Evolutionary conservation across 2,329 filamentous ascomycete species (phyloP).

Genomic region (Pyricularia pennisetigena): DNA sequence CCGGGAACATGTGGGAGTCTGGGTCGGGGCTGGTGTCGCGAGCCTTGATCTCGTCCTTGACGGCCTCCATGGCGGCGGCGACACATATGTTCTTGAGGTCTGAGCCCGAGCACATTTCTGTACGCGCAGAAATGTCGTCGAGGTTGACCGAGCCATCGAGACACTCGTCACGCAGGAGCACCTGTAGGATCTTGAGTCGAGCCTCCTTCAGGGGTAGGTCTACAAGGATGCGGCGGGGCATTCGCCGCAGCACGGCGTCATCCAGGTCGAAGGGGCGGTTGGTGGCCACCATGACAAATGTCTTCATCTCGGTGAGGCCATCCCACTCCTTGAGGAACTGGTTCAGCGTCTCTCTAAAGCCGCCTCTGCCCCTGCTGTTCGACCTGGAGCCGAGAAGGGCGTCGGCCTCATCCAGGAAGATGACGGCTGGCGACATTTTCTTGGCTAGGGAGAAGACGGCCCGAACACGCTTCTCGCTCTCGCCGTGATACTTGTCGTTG

Average conservation of each 20-base stretch:
- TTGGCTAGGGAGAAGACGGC: slow-evolving; percentile 87
- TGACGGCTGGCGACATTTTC: slow-evolving; percentile 82
- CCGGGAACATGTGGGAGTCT: slow-evolving; percentile 51
- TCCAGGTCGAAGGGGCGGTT: slow-evolving; percentile 94
- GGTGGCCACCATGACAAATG: slow-evolving; percentile 97
- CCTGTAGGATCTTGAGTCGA: slow-evolving; percentile 51
- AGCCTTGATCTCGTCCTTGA: slow-evolving; percentile 57
- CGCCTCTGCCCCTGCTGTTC: slow-evolving; percentile 53
- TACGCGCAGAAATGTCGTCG: slow-evolving; percentile 51
- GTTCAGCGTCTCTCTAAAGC: slow-evolving; percentile 85
- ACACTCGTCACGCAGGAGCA: slow-evolving; percentile 60
- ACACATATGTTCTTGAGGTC: slow-evolving; percentile 79
- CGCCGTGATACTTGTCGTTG: slow-evolving; percentile 93
- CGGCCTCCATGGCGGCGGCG: slow-evolving; percentile 67
- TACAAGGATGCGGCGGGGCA: slow-evolving; percentile 63
- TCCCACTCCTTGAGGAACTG: slow-evolving; percentile 98
- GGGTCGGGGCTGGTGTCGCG: slow-evolving; percentile 22
- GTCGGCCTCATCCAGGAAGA: slow-evolving; percentile 97
- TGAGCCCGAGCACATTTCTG: slow-evolving; percentile 71
- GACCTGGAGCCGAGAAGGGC: slow-evolving; percentile 76
- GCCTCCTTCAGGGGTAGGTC: slow-evolving; percentile 58
- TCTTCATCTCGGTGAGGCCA: slow-evolving; percentile 62
- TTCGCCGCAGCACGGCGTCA: slow-evolving; percentile 68
- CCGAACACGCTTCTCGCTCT: slow-evolving; percentile 91
- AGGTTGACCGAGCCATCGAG: slow-evolving; percentile 53